phyloP scores from a whole-genome alignment of 2,329 filamentous ascomycete species.

The Tolypocladium amazonense region DNA sequence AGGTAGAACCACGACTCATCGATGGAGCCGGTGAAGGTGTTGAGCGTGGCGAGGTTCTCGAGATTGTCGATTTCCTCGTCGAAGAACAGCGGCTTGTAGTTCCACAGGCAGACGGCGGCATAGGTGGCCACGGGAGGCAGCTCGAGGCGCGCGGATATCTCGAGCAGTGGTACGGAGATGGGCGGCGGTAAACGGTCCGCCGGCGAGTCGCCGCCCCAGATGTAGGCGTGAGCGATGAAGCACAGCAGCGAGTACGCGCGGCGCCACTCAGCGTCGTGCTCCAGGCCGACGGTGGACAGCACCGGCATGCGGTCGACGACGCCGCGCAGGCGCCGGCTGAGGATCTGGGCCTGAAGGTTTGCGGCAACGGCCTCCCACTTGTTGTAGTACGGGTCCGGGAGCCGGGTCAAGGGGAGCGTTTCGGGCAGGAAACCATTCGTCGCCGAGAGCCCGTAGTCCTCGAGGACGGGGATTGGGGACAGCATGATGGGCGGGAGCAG shows the following conservation, averaged over 20 bases:
- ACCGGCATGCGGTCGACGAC: constrained; percentile 74
- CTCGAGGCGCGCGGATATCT: constrained; percentile 68
- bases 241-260: constrained; percentile 82
- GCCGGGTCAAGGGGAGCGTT: constrained; percentile 64
- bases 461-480: constrained; percentile 49
- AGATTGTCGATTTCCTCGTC: constrained; percentile 73
- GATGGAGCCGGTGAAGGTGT: constrained; percentile 85
- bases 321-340: constrained; percentile 72
- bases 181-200: constrained; percentile 68
- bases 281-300: constrained; percentile 71
- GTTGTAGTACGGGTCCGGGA: constrained; percentile 86
- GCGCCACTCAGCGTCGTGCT: constrained; percentile 82
- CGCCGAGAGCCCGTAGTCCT: constrained; percentile 71
- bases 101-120: constrained; percentile 87
- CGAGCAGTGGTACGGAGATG: constrained; percentile 72
- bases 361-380: constrained; percentile 83
- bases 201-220: constrained; percentile 86
- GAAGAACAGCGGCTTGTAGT: constrained; percentile 85
- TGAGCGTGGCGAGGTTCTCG: constrained; percentile 78
- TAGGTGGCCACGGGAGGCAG: constrained; percentile 91
- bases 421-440: constrained; percentile 81
- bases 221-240: constrained; percentile 90
- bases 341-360: constrained; percentile 78
- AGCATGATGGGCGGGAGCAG: constrained; percentile 30
- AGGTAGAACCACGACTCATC: constrained; percentile 99